A percentile compares a stretch with the other conserved stretches of the same genome.
phyloP scores from a whole-genome alignment of 352 stramenopile genomes.

The Globisporangium nodosum region DNA sequence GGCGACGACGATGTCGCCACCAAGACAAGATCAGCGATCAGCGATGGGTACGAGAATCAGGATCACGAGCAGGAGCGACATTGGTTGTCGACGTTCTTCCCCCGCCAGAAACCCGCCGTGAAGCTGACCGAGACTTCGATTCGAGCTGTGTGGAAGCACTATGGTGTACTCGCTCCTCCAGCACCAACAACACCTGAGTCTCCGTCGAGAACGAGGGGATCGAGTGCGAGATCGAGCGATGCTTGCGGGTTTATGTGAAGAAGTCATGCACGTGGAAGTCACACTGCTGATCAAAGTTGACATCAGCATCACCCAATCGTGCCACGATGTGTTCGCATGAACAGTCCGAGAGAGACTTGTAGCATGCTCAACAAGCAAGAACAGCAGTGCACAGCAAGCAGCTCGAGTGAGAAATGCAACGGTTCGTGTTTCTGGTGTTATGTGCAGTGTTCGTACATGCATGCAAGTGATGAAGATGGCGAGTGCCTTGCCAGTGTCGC shows the following conservation, averaged over 20 bases:
- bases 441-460: not conserved
- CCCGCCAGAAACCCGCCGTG: slow-evolving; percentile 1
- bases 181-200: not conserved
- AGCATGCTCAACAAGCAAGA: not conserved
- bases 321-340: no score
- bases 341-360: not conserved
- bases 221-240: not conserved
- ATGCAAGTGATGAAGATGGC: not conserved
- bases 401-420: not conserved
- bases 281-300: no score
- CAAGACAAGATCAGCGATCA: no score
- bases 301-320: no score
- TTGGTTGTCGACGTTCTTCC: slow-evolving; percentile 8
- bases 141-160: slow-evolving; percentile 1
- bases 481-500: no score
- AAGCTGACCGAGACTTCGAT: slow-evolving; percentile 3
- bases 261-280: no score
- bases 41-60: no score
- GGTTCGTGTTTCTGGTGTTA: not conserved
- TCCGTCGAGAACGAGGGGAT: not conserved
- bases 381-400: not conserved
- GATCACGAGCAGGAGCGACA: not conserved
- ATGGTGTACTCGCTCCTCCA: not conserved
- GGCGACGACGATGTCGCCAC: not conserved
- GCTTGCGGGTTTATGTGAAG: slow-evolving; percentile 14